Evolutionary conservation across 2,329 filamentous ascomycete species (phyloP).

Genomic region (Pyricularia pennisetigena): DNA sequence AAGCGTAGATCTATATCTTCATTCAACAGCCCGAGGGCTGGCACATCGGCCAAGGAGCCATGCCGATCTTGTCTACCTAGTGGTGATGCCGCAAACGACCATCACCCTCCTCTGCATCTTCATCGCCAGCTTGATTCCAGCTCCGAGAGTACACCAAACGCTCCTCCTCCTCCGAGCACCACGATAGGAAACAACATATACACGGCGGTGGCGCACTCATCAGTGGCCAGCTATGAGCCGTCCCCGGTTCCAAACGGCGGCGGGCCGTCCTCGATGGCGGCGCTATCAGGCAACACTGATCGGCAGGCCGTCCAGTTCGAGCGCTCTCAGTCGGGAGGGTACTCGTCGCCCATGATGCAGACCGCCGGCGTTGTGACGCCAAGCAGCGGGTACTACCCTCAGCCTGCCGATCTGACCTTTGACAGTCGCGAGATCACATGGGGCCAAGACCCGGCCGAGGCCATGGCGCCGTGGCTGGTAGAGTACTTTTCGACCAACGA

Average conservation of each 20-base stretch:
- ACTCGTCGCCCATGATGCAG: constrained; percentile 17
- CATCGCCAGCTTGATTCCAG: not conserved
- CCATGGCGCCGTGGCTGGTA: constrained; percentile 57
- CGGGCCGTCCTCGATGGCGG: constrained; percentile 33
- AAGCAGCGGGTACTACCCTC: not conserved
- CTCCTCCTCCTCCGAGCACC: not conserved
- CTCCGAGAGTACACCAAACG: not conserved
- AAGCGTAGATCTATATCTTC: constrained; percentile 7
- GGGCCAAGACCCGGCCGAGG: constrained; percentile 52
- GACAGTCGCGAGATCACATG: constrained; percentile 70
- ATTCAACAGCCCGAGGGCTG: not conserved
- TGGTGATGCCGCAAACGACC: not conserved
- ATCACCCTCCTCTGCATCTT: not conserved
- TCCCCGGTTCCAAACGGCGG: constrained; percentile 22
- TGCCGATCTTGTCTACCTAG: not conserved
- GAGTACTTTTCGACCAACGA: constrained; percentile 59
- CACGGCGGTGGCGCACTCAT: constrained; percentile 18
- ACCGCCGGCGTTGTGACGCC: constrained; percentile 1
- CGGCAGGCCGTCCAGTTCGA: not conserved
- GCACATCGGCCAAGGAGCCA: not conserved
- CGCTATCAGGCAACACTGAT: constrained; percentile 12
- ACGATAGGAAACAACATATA: not conserved
- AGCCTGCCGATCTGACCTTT: constrained; percentile 44
- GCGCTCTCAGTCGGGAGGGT: constrained; percentile 5
- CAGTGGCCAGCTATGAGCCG: constrained; percentile 29